These are phyloP conservation scores for Laetiporus sulphureus DNA, from an alignment of 1,284 basidiomycete species.

Conservation along the genomic window DNA sequence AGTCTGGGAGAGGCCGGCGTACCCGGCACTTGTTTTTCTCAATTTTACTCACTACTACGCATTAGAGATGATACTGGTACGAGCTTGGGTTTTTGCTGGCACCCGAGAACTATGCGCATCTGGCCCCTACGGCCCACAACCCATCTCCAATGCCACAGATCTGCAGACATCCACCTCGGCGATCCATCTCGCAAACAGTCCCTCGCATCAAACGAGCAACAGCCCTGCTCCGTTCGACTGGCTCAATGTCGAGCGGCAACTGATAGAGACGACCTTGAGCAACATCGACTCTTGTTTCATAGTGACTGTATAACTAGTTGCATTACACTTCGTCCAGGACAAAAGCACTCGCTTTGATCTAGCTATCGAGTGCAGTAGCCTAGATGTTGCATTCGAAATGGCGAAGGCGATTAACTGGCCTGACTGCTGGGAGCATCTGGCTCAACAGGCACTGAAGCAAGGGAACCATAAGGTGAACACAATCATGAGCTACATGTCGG, in stretches of 20 bases:
- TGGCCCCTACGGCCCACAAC: slow-evolving; percentile 22
- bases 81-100: slow-evolving; percentile 67
- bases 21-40: slow-evolving; percentile 33
- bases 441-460: slow-evolving; percentile 93
- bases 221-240: slow-evolving; percentile 76
- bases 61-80: slow-evolving; percentile 49
- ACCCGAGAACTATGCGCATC: slow-evolving; percentile 60
- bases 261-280: slow-evolving; percentile 64
- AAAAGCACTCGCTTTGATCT: slow-evolving; percentile 97
- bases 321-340: slow-evolving; percentile 98
- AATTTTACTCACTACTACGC: slow-evolving; percentile 1
- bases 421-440: slow-evolving; percentile 92
- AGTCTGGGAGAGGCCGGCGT: slow-evolving; percentile 64
- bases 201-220: slow-evolving; percentile 23
- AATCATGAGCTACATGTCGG: too few species aligned
- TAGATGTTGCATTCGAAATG: slow-evolving; percentile 95
- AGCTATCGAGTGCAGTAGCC: slow-evolving; percentile 96
- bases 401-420: slow-evolving; percentile 84
- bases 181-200: slow-evolving; percentile 10
- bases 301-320: too few species aligned
- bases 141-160: slow-evolving; percentile 15
- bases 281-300: too few species aligned
- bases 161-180: slow-evolving; percentile 1
- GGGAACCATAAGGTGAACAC: slow-evolving; percentile 89
- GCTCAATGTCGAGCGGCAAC: slow-evolving; percentile 76